These are phyloP conservation scores for Arctium minus DNA, from an alignment of 129 eudicot genomes.

Conservation along the genomic window DNA sequence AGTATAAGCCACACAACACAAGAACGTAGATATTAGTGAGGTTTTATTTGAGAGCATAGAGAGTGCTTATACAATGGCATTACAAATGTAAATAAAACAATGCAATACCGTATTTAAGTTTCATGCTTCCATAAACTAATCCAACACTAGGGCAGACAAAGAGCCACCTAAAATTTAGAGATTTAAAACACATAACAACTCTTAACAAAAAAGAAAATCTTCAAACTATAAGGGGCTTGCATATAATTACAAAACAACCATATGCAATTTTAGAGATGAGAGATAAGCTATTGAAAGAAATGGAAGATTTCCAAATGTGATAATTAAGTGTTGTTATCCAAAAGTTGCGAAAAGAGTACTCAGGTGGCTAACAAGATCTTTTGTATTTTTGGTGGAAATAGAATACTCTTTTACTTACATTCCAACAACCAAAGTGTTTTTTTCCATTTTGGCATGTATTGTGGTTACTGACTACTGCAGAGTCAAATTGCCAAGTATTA, in stretches of 20 bases:
- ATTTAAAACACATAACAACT: background rate
- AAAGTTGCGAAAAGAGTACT: background rate
- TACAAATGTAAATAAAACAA: too few species aligned
- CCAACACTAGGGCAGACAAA: slow-evolving; percentile 72
- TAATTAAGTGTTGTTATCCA: background rate
- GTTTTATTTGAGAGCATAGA: too few species aligned
- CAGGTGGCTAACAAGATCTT: background rate
- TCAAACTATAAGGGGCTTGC: background rate
- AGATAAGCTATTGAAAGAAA: background rate
- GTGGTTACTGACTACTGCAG: background rate
- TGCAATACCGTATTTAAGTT: slow-evolving; percentile 68
- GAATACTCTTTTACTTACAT: background rate
- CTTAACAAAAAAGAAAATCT: background rate
- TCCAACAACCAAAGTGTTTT: background rate
- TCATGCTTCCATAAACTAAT: slow-evolving; percentile 72
- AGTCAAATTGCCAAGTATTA: background rate
- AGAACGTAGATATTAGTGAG: too few species aligned
- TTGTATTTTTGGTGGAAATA: background rate
- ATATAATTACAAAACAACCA: background rate
- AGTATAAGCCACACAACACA: too few species aligned
- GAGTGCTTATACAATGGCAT: too few species aligned
- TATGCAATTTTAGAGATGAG: background rate
- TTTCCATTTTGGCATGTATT: background rate
- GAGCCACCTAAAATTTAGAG: slow-evolving; percentile 57
- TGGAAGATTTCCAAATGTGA: background rate